Evolutionary conservation across 148 eudicot genomes (phyloP).

Genomic region (Persicaria maculosa): DNA sequence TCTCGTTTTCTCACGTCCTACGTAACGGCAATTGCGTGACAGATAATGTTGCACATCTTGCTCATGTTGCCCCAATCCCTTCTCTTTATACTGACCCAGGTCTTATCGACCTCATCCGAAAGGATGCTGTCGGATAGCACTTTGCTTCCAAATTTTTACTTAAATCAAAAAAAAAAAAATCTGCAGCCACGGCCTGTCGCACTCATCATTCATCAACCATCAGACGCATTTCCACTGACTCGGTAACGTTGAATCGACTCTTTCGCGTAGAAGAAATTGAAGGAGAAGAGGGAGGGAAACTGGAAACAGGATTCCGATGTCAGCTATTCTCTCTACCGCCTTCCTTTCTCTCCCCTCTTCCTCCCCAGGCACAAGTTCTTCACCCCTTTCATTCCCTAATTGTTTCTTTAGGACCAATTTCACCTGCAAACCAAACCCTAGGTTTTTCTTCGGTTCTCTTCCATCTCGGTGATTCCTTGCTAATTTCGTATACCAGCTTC

Average conservation of each 20-base stretch:
- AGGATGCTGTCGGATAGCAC: too few species aligned
- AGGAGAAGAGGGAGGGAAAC: not conserved
- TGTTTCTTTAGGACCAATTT: not conserved
- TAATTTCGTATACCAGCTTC: not conserved
- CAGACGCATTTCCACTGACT: not conserved
- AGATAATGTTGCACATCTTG: too few species aligned
- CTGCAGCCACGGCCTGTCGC: too few species aligned
- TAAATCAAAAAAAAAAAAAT: too few species aligned
- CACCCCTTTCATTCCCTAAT: not conserved
- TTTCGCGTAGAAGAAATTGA: not conserved
- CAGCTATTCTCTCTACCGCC: slow-evolving; percentile 1
- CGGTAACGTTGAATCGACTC: not conserved
- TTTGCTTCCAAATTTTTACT: too few species aligned
- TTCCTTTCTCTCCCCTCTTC: slow-evolving; percentile 2
- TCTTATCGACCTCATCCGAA: too few species aligned
- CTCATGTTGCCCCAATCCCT: too few species aligned
- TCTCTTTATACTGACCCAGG: too few species aligned
- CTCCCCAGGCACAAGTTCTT: not conserved
- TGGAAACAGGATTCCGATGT: not conserved
- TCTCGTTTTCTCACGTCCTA: too few species aligned
- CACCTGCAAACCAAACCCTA: slow-evolving; percentile 7
- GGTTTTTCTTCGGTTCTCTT: slow-evolving; percentile 7
- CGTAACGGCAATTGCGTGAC: too few species aligned
- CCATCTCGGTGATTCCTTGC: not conserved
- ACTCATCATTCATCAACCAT: too few species aligned